Base-by-base conservation (phyloP, 768 basidiomycete genomes). In the Imleria badia region DNA sequence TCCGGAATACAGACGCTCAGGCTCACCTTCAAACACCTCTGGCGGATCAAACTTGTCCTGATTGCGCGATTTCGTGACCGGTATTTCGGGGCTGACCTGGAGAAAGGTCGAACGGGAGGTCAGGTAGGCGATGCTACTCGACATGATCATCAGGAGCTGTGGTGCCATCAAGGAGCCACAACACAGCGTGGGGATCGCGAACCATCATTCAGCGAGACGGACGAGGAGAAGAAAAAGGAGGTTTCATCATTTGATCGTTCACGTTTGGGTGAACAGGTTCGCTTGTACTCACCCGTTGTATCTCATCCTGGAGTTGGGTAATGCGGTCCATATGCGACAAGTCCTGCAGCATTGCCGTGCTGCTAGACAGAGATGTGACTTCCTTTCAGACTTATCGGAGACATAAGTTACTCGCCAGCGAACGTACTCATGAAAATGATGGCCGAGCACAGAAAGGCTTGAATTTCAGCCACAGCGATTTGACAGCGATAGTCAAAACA, bases 241-340 rank as follows among this genome's bases (percentile, higher is more conserved):
- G 8, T 34, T 41, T 31, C 13, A 36, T 50, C 45, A 42, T 47
- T 47, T 40, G 15, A 26, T 45, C 30, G 36, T 45, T 40, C 56
- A 19, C 3, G 23, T 22, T 30, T 5, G 54, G 43, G 15, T 40
- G 22, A 13, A 29, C 29, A 10, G 17, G 45, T 13, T 29, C 35
- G 11, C 17, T 10, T 8, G 45, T 29, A 48, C 66, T 49, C 50
- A 88, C 91, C 76, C 89, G 85, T 73, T 96, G 93, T 55, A 94
- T 92, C 73, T 89, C 89, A 83, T 96, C 89, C 78, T 94, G 92
- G 51, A 95, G 85, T 71, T 95, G 94, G 11, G 94, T 94, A 71
- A 95, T 90, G 74, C 92, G 87, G 80, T 95, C 93, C 94, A 94
- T 94, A 78, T 91, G 85, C 72, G 89, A 84, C 71, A 92, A 75